These are phyloP conservation scores for Picea glauca DNA, from an alignment of 75 land plant genomes.

Conservation along the genomic window DNA sequence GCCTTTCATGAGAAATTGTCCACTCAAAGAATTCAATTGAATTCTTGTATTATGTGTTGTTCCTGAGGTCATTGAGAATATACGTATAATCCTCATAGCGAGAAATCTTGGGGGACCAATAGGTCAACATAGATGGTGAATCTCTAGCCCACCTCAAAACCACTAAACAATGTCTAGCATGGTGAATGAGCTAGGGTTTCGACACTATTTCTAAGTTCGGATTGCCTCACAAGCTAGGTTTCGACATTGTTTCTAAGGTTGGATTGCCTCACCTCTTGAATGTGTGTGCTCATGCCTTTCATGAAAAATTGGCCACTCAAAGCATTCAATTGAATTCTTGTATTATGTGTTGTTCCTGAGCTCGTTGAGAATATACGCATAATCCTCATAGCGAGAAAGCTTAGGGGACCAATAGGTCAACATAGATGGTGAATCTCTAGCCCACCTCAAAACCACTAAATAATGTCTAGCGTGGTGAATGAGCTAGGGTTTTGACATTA, in stretches of 20 bases:
- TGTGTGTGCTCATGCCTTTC: no score
- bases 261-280: no score
- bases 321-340: constrained; percentile 55
- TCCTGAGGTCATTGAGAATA: constrained; percentile 81
- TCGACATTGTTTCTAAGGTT: no score
- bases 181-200: no score
- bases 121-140: not conserved
- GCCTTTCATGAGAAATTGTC: constrained; percentile 45
- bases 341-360: constrained; percentile 75
- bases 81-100: constrained; percentile 72
- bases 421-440: no score
- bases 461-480: no score
- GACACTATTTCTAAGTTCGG: no score
- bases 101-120: constrained; percentile 29
- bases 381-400: constrained; percentile 68
- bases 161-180: no score
- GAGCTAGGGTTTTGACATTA: no score
- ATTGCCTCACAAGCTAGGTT: no score
- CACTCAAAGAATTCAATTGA: constrained; percentile 69
- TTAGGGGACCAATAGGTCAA: constrained; percentile 13
- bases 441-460: no score
- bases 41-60: constrained; percentile 55
- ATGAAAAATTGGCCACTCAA: constrained; percentile 21
- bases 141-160: no score
- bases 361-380: constrained; percentile 69